A percentile compares a stretch with the other conserved stretches of the same genome.
Conservation (phyloP, 768 basidiomycete genomes). For the Agrocybe chaxingu region DNA sequence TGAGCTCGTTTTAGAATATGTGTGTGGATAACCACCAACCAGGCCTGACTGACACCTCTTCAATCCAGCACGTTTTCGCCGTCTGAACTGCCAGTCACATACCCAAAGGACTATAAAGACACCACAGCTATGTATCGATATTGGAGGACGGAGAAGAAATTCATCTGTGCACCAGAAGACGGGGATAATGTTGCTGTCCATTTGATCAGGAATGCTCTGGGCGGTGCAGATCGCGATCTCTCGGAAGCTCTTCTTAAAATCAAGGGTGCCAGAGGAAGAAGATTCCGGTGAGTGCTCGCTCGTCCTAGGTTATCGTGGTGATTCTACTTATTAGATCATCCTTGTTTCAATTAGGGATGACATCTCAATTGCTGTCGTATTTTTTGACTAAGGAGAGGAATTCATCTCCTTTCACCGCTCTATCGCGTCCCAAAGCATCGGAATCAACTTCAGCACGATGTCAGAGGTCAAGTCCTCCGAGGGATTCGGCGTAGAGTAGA, state of each 20-base stretch:
- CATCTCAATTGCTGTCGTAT: constrained; percentile 23
- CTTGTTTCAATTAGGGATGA: constrained; percentile 18
- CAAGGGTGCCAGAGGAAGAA: constrained; percentile 31
- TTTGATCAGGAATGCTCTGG: constrained; percentile 51
- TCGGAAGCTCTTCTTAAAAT: constrained; percentile 36
- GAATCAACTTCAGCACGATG: too few relatives aligned
- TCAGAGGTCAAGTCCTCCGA: too few relatives aligned
- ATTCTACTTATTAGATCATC: neutral
- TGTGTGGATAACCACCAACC: neutral
- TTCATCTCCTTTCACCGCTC: too few relatives aligned
- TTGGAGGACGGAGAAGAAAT: constrained; percentile 36
- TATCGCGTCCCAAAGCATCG: too few relatives aligned
- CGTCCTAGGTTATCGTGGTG: neutral
- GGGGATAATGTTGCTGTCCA: constrained; percentile 51
- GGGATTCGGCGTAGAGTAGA: too few relatives aligned
- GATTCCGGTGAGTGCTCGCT: constrained; percentile 30
- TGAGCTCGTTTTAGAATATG: neutral
- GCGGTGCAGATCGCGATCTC: constrained; percentile 45
- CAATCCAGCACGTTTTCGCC: constrained; percentile 2
- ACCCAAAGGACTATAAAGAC: constrained; percentile 22
- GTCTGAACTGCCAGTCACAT: constrained; percentile 30
- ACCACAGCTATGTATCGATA: constrained; percentile 31
- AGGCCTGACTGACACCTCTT: neutral
- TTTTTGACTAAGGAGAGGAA: constrained; percentile 18
- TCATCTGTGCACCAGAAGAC: constrained; percentile 23